Base-by-base conservation (phyloP, 345 rosid genomes). In the Clarkia xantiana region DNA sequence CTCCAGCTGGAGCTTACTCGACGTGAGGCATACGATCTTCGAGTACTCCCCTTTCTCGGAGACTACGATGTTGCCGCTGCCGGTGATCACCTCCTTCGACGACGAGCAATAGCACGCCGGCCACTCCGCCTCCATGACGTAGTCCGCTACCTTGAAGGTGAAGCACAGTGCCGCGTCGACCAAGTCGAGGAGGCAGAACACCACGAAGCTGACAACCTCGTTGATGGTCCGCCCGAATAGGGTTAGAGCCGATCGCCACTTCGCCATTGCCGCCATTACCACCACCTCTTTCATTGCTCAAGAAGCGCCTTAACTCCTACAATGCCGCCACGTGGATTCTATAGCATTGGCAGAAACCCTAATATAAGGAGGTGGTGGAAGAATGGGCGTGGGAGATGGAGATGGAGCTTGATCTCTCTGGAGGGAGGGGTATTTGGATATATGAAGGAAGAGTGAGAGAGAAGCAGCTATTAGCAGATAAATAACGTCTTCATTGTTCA, bases 91-190 rank as follows among this genome's bases (percentile, higher is more conserved):
- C 56, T 78, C 93, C 59, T 70, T 79, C 17, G 84, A 60, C 0
- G 94, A 80, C 18, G 71, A 67, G 52, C 99, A 81, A 53, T 82
- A 84, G 62, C 96, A 81, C 16, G 87, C 82, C 75, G 75, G 78
- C 88, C 94, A 78, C 54, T 87, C 90, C 10, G 94, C 80, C 70
- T 93, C 96, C 10, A 80, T 61, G 59, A 79, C 49, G 70, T 81
- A 82, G 54, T 93, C 96, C 0, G 62, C 81, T 10, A 69, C 66
- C 71, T 79, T 93, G 82, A 76, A 93, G n/a, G 64, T 42, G 9
- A 73, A 57, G 59, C 99, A 93, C 3, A 93, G 71, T 13, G 71
- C 45, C 42, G 62, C 45, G 68, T 93, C 95, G 19, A 93, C 54
- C 18, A 93, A 65, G 78, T 93, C 99, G 0, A 93, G 82, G 49